Base-by-base conservation (phyloP, 257 asterid species). In the Ehretia macrophylla region DNA sequence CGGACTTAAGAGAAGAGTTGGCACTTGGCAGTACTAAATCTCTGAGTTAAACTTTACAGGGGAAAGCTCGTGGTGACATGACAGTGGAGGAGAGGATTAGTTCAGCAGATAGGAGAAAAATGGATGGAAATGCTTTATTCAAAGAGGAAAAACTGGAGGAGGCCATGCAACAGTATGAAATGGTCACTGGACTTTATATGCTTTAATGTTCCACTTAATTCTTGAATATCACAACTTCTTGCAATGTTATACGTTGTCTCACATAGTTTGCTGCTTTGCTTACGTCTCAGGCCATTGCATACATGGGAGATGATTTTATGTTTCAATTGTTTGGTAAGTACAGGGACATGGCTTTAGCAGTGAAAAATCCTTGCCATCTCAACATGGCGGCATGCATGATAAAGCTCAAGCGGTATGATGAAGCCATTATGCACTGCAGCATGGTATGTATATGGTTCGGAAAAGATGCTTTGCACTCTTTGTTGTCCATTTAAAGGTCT, bases 71-170 rank as follows among this genome's bases (percentile, higher is more conserved):
- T n/a, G 65, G 94, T 55, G 97, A 93, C 83, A 89, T 93, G 97
- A 93, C 99, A n/a, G 97, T 86, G 32, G 99, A 93, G 83, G 99
- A 88, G 81, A 83, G 99, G 68, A 93, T 92, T 53, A 86, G 97
- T 60, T 75, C 94, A 21, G 97, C 99, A 8, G 97, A 93, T 68
- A 76, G 97, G 78, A 83, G 97, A 84, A 93, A 93, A 78, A 86
- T 89, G 96, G 91, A 88, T 58, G 99, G 97, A 40, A 93, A 88
- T 77, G 87, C 72, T 57, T 76, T 93, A 60, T 93, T 86, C 72
- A 84, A 83, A 72, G 99, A 86, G 60, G 97, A 86, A 65, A 88
- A 92, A 56, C 58, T 92, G 75, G 95, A 84, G 70, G 95, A 79
- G 76, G 97, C 97, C 68, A 89, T 93, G 92, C 94, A 83, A 69